phyloP scores from a whole-genome alignment of 2,329 filamentous ascomycete genomes.

The Didymosphaeria variabile region DNA sequence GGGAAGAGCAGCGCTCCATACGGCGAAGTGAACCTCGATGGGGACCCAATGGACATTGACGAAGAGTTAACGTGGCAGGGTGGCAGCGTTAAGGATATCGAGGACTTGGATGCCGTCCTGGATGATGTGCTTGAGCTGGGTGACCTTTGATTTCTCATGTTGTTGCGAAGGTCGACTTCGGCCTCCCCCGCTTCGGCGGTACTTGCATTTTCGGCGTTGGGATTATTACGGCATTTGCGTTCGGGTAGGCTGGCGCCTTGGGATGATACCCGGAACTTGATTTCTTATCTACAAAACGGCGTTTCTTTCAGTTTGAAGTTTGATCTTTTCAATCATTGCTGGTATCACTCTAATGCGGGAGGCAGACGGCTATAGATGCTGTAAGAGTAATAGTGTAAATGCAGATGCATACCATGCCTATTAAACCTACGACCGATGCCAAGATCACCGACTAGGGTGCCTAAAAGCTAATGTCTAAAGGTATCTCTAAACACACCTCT shows the following conservation, averaged over 20 bases:
- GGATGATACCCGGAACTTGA: conserved; percentile 9
- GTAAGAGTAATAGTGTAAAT: no score
- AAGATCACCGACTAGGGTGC: no score
- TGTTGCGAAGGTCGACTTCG: background rate
- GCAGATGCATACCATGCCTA: no score
- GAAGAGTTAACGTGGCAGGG: conserved; percentile 52
- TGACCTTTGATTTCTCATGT: conserved; percentile 22
- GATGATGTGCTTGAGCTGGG: conserved; percentile 50
- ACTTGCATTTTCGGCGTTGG: background rate
- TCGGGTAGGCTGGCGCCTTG: background rate
- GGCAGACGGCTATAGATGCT: background rate
- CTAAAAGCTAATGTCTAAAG: background rate
- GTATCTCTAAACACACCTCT: background rate
- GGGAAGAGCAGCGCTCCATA: conserved; percentile 20
- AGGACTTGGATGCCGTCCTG: conserved; percentile 45
- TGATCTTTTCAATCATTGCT: background rate
- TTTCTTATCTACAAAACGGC: background rate
- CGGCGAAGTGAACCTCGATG: conserved; percentile 33
- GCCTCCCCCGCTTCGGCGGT: background rate
- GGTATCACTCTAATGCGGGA: background rate
- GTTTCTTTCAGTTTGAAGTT: background rate
- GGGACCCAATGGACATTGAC: conserved; percentile 46
- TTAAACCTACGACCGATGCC: no score
- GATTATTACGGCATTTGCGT: background rate
- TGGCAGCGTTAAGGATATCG: conserved; percentile 41